phyloP scores from a whole-genome alignment of 2,329 filamentous ascomycete genomes.

The Blastomyces emzantsi region DNA sequence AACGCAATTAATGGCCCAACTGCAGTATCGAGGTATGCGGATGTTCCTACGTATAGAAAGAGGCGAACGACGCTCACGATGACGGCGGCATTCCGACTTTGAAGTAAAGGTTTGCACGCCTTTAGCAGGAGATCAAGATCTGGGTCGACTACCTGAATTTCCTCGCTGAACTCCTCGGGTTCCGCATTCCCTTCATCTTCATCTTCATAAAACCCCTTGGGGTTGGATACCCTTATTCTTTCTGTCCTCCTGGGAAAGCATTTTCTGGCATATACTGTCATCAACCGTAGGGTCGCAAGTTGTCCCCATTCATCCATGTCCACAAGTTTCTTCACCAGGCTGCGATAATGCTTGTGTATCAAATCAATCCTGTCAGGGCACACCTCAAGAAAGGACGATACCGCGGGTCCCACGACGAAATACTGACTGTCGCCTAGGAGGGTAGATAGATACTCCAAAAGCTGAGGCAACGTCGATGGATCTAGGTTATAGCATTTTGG shows the following conservation, averaged over 20 bases:
- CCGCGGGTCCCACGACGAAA: constrained; percentile 90
- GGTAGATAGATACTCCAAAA: constrained; percentile 69
- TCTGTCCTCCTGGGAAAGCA: constrained; percentile 70
- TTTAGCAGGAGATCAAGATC: constrained; percentile 77
- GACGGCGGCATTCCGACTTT: constrained; percentile 87
- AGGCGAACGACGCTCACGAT: constrained; percentile 78
- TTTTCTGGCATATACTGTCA: constrained; percentile 74
- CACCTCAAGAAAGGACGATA: constrained; percentile 78
- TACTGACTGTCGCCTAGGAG: constrained; percentile 88
- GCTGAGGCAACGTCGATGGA: constrained; percentile 70
- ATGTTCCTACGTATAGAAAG: constrained; percentile 75
- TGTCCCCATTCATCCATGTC: constrained; percentile 99
- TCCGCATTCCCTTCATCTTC: constrained; percentile 40
- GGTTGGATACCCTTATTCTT: constrained; percentile 47
- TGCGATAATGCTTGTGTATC: constrained; percentile 81
- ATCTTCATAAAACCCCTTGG: constrained; percentile 76
- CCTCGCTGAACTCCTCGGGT: constrained; percentile 39
- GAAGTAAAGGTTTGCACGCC: constrained; percentile 71
- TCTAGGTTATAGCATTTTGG: constrained; percentile 94
- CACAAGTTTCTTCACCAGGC: constrained; percentile 77
- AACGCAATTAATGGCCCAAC: constrained; percentile 81
- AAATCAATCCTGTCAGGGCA: constrained; percentile 82
- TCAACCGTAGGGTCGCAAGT: constrained; percentile 67
- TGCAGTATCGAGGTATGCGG: constrained; percentile 62
- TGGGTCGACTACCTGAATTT: constrained; percentile 58